Base-by-base conservation (phyloP, 1,139 yeast genomes). In the Yamadazyma buinensis region DNA sequence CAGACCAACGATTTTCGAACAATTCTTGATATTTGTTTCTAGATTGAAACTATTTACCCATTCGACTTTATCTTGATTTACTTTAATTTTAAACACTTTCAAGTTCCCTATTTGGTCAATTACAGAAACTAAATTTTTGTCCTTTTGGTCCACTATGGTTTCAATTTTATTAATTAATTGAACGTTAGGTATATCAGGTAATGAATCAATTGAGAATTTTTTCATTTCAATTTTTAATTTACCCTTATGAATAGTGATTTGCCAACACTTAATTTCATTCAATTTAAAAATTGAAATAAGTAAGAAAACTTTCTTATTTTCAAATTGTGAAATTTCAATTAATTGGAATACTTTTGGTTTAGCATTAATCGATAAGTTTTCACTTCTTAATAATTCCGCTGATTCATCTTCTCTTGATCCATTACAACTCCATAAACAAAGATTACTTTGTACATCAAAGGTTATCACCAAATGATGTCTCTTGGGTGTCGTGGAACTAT, bases 371-470 rank as follows among this genome's bases (percentile, higher is more conserved):
- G 26, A 13, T 7, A 33, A 22, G 20, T 44, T 46, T 13, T 45
- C 43, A 7, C 57, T 36, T 15, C 39, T 29, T 5, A 64, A 39
- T 19, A 63, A 46, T 7, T 44, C 49, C 0, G 61, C 70, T 6
- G 57, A 52, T 30, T 47, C 44, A 37, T 63, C 67, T 38, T 60
- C 64, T 12, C 49, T 47, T 1, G 46, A 31, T 2, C 63, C 61
- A 39, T 61, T 49, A 39, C 92, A 79, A 41, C 81, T 78, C 90
- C 92, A 87, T 6, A 84, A 61, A 14, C 77, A 68, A 8, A 87
- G 41, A 38, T 57, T 61, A 9, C 76, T 71, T 7, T 82, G 80
- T 18, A 68, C 64, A 26, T 75, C 80, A 37, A 78, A 64, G 1
- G 84, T 63, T 1, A 79, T 70, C 0, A 59, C 68, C 27, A 62